Base-by-base conservation (phyloP, 106 monocot genomes). In the Vanilla planifolia region DNA sequence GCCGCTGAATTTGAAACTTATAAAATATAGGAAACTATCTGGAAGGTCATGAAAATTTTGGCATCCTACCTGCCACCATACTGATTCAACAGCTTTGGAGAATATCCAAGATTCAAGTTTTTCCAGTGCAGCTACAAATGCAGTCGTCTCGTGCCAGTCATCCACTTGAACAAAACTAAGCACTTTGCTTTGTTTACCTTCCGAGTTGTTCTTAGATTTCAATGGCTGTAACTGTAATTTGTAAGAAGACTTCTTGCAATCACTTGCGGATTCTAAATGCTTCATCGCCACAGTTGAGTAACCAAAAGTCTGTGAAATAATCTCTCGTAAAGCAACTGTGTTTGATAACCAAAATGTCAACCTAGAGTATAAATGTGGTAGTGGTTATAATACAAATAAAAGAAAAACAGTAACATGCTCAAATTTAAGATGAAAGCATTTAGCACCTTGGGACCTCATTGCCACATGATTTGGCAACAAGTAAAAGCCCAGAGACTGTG, bases 101-200 rank as follows among this genome's bases (percentile, higher is more conserved):
- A 98, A 98, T 29, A 98, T 87, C 96, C 96, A 98, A 65, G 82
- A 79, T 66, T 98, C 96, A 24, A 98, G 84, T 72, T 82, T 98
- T 71, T 88, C 77, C 43, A 98, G 59, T 36, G 96, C 96, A 73
- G 52, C 28, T 14, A 37, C 66, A 61, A 87, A 82, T 61, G 96
- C 75, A 67, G 66, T 60, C 1, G 75, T 88, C 41, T 98, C 96
- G 47, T 85, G 76, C 91, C 96, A 85, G 65, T 91, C 91, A 43
- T 88, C 79, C 55, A 68, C 62, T n/a, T 66, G 78, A 23, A 74
- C 34, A 59, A 79, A 15, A 26, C 60, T 63, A 5, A 48, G 11
- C 23, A 43, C 69, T 61, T 72, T 88, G 11, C 33, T 42, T 48
- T 73, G 65, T 63, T 66, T 83, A 37, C 43, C 65, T 36, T 25